phyloP scores from a whole-genome alignment of 2,329 filamentous ascomycete genomes.

The Mycosphaerella sp. region DNA sequence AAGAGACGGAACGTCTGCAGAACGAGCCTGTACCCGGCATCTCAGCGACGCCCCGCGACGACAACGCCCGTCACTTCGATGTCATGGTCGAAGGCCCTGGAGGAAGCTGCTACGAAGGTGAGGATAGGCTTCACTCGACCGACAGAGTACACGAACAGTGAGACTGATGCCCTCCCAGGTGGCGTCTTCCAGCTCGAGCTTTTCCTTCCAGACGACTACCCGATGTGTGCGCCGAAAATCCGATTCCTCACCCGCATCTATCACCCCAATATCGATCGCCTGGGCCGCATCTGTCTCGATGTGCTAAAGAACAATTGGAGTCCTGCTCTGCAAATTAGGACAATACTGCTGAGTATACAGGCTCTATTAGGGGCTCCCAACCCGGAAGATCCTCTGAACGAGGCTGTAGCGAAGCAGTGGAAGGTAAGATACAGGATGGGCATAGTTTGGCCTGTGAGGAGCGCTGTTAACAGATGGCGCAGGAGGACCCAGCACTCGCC shows the following conservation, averaged over 20 bases:
- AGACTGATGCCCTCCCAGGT: constrained; percentile 38
- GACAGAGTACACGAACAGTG: neutral
- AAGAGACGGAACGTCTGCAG: constrained; percentile 96
- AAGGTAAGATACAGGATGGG: constrained; percentile 45
- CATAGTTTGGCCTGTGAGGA: neutral
- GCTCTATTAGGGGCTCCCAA: constrained; percentile 93
- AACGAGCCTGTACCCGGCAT: constrained; percentile 96
- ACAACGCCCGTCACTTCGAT: constrained; percentile 97
- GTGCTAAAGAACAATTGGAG: constrained; percentile 99
- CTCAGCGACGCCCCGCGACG: constrained; percentile 89
- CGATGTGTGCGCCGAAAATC: constrained; percentile 98
- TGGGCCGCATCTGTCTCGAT: constrained; percentile 94
- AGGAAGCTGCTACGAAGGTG: constrained; percentile 92
- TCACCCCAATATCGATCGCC: constrained; percentile 97
- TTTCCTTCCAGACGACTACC: constrained; percentile 97
- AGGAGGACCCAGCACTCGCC: constrained; percentile 81
- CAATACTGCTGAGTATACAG: constrained; percentile 97
- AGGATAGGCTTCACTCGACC: constrained; percentile 18
- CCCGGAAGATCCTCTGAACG: constrained; percentile 95
- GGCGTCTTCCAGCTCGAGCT: constrained; percentile 96
- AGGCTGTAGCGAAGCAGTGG: constrained; percentile 96
- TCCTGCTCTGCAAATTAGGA: constrained; percentile 92
- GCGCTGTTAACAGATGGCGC: constrained; percentile 11
- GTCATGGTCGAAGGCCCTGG: constrained; percentile 91
- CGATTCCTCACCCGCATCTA: constrained; percentile 99